Percentiles rank a stretch among this genome's conserved stretches.
These are phyloP conservation scores for Gymnopus androsaceus DNA, from an alignment of 1,284 basidiomycete species.

Conservation along the genomic window DNA sequence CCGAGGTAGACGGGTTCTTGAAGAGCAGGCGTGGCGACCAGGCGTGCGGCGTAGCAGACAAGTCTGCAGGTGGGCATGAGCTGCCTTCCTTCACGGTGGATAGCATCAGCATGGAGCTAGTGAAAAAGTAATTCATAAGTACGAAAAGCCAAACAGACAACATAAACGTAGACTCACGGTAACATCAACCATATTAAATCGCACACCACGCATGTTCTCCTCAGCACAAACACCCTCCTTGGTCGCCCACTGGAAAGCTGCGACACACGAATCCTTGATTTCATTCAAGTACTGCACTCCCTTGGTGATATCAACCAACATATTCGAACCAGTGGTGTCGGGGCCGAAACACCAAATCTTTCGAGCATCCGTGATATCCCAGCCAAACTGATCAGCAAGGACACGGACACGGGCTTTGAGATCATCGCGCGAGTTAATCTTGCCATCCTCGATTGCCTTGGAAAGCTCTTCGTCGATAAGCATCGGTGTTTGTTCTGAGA, in stretches of 20 bases:
- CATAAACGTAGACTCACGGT: constrained; percentile 57
- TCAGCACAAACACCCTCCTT: constrained; percentile 97
- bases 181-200: constrained; percentile 96
- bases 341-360: constrained; percentile 99
- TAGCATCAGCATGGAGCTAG: constrained; percentile 96
- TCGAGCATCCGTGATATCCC: constrained; percentile 99
- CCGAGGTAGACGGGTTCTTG: constrained; percentile 98
- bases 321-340: constrained; percentile 95
- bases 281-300: constrained; percentile 98
- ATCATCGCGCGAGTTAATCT: constrained; percentile 92
- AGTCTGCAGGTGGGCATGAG: constrained; percentile 96
- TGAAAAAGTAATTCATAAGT: constrained; percentile 12
- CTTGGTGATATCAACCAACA: constrained; percentile 98
- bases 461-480: constrained; percentile 95
- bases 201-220: constrained; percentile 98
- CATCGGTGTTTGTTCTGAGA: constrained; percentile 99
- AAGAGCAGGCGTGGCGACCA: constrained; percentile 89
- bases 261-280: constrained; percentile 99
- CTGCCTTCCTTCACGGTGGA: constrained; percentile 99
- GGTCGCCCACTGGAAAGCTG: constrained; percentile 99
- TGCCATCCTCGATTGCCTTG: constrained; percentile 89
- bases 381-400: constrained; percentile 95
- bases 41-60: constrained; percentile 93
- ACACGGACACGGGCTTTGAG: constrained; percentile 95
- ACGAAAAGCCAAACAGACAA: constrained; percentile 13